A percentile compares a stretch with the other conserved stretches of the same genome.
These are phyloP conservation scores for Pisolithus orientalis DNA, from an alignment of 768 basidiomycete genomes.

Conservation along the genomic window DNA sequence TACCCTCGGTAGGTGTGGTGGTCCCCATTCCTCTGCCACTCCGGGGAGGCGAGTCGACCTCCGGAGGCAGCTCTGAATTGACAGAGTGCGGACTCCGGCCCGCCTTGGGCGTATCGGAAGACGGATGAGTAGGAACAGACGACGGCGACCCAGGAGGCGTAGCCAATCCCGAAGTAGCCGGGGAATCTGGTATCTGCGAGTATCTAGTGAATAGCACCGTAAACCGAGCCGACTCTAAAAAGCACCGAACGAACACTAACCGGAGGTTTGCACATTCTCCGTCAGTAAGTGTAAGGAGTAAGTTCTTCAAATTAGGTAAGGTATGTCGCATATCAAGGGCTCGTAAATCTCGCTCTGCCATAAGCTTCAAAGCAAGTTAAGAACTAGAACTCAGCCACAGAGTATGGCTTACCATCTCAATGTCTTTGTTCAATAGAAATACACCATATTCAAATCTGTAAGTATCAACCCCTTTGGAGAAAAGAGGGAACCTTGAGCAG, in stretches of 20 bases:
- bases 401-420: slow-evolving; percentile 66
- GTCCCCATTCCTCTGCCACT: slow-evolving; percentile 60
- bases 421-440: slow-evolving; percentile 93
- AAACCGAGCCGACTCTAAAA: slow-evolving; percentile 5
- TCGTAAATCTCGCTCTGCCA: slow-evolving; percentile 83
- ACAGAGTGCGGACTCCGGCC: slow-evolving; percentile 11
- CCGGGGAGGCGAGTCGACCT: slow-evolving; percentile 36
- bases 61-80: slow-evolving; percentile 22
- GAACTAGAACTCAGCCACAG: background rate
- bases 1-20: slow-evolving; percentile 29
- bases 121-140: slow-evolving; percentile 5
- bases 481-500: slow-evolving; percentile 80
- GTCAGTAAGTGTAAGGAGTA: slow-evolving; percentile 79
- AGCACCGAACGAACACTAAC: slow-evolving; percentile 32
- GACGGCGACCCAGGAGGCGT: slow-evolving; percentile 18
- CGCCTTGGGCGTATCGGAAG: slow-evolving; percentile 23
- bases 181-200: slow-evolving; percentile 15
- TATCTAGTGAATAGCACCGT: slow-evolving; percentile 10
- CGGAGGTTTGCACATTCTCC: slow-evolving; percentile 45
- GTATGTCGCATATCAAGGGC: slow-evolving; percentile 94
- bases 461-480: slow-evolving; percentile 89
- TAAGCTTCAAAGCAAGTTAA: slow-evolving; percentile 50
- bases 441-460: slow-evolving; percentile 98
- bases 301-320: slow-evolving; percentile 91
- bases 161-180: slow-evolving; percentile 15